Evolutionary conservation across 1,139 yeast genomes (phyloP).

Genomic region (Geotrichum restrictum): DNA sequence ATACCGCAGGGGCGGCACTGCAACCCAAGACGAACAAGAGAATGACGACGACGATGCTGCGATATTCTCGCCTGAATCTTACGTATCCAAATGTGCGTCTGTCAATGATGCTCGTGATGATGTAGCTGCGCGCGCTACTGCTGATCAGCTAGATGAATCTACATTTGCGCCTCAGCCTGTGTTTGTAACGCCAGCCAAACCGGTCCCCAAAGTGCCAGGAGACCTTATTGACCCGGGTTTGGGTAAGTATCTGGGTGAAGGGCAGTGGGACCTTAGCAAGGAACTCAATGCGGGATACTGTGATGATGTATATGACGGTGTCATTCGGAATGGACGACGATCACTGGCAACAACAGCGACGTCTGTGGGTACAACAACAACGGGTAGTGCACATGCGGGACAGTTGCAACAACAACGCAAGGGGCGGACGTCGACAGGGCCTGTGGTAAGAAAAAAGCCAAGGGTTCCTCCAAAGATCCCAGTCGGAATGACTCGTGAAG

Average conservation of each 20-base stretch:
- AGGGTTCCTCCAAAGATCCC: slow-evolving; percentile 9
- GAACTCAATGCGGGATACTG: slow-evolving; percentile 6
- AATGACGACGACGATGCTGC: neutral
- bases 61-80: slow-evolving; percentile 9
- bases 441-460: neutral
- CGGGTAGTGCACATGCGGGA: neutral
- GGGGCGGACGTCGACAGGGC: neutral
- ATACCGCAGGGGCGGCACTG: no score
- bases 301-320: neutral
- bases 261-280: slow-evolving; percentile 12
- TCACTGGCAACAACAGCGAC: no score
- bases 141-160: neutral
- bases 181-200: neutral
- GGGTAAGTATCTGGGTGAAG: slow-evolving; percentile 3
- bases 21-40: no score
- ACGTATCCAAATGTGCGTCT: neutral
- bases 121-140: neutral
- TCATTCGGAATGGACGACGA: neutral
- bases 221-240: slow-evolving; percentile 6
- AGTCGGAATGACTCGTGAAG: slow-evolving; percentile 9
- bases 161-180: slow-evolving; percentile 12
- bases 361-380: no score
- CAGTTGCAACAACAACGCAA: neutral
- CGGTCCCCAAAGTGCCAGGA: neutral
- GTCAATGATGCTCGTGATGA: neutral